These are phyloP conservation scores for Eimeria acervulina DNA, from an alignment of 169 alveolate species.

Conservation along the genomic window DNA sequence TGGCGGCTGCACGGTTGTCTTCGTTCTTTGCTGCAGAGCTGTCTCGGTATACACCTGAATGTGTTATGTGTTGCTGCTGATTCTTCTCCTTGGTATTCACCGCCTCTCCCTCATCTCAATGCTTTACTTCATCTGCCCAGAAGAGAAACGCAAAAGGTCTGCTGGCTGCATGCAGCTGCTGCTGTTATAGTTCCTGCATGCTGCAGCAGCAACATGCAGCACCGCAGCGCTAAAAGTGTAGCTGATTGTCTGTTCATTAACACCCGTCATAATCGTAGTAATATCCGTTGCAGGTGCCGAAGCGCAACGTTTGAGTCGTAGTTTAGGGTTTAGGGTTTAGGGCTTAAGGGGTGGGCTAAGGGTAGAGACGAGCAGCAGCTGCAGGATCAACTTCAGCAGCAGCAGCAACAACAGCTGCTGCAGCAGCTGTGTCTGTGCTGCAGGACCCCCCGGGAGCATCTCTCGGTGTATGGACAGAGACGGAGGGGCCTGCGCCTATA, in stretches of 20 bases:
- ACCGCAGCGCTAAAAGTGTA: not conserved
- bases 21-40: conserved; percentile 57
- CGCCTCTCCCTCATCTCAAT: conserved; percentile 37
- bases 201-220: too few species aligned
- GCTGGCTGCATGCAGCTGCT: conserved; percentile 16
- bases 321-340: too few species aligned
- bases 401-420: too few species aligned
- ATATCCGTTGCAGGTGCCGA: not conserved
- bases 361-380: too few species aligned
- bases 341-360: too few species aligned
- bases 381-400: too few species aligned
- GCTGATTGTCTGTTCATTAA: too few species aligned
- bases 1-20: conserved; percentile 45
- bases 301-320: not conserved
- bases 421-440: not conserved
- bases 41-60: conserved; percentile 43
- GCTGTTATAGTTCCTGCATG: too few species aligned
- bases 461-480: conserved; percentile 46
- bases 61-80: not conserved
- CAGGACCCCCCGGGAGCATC: not conserved
- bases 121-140: not conserved
- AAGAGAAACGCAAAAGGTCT: not conserved
- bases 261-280: too few species aligned
- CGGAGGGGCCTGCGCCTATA: conserved; percentile 24
- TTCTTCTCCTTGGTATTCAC: conserved; percentile 18